Base-by-base conservation (phyloP, 345 rosid genomes). In the Boechera stricta region DNA sequence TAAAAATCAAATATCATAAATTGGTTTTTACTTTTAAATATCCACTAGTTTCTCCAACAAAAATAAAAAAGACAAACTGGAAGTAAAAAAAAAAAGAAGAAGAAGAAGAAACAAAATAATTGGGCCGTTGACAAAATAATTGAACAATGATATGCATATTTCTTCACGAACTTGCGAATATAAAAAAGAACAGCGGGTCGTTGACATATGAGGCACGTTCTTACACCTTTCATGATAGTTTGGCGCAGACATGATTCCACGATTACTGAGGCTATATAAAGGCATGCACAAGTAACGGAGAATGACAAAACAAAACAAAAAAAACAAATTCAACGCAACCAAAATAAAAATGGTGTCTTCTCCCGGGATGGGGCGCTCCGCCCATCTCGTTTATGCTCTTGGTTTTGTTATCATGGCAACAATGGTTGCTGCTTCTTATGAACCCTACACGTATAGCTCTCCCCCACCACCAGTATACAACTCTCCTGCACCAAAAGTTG, bases 361-460 rank as follows among this genome's bases (percentile, higher is more conserved):
- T 47, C 53, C 36, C 35, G 79, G 73, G 79, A 75, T 75, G 73
- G 73, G 79, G 73, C 79, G 67, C 59, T 67, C 73, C 16, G 52
- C 79, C 67, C 67, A 57, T 75, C 79, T 75, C 67, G 67, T 75
- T 58, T 75, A 67, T 29, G 73, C 73, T 28, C 61, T 75, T 75
- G 73, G 79, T 36, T 57, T 75, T 48, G 0, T 49, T 16, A 16
- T 67, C 56, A 75, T 75, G 78, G 73, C 73, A 16, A 47, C 78
- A 57, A 75, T 48, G 67, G 73, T 75, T 67, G 72, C 78, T 33
- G 78, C 78, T 35, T 66, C 78, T n/a, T 75, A 75, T n/a, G 72
- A 74, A 5, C 64, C 77, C 1, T 74, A 54, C 47, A 64, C 56
- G 6, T 74, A 74, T 55, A 74, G 72, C 32, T 56, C 72, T 15